Base-by-base conservation (phyloP, 176 grass and related monocot species). In the Olyra latifolia region DNA sequence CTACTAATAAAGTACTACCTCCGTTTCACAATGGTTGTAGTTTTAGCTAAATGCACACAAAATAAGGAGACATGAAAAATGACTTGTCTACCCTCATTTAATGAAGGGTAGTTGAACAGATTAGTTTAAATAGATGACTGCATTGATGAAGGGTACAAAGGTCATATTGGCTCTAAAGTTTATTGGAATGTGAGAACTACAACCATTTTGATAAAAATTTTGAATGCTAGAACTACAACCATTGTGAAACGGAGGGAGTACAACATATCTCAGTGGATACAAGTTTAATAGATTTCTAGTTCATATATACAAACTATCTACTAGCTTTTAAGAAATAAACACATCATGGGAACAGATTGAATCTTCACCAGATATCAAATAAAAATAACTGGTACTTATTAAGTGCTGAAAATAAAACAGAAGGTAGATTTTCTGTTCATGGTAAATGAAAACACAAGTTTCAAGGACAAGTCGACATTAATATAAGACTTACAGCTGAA, bases 401-500 rank as follows among this genome's bases (percentile, higher is more conserved):
- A 61, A 40, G 43, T 62, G 28, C 20, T 64, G 27, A 16, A 46
- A 75, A 46, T 1, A 73, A 10, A 74, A 32, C 9, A 25, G 13
- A 64, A 58, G 13, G 23, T 17, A 41, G 10, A 6, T 65, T 29
- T 88, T 53, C 14, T 74, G 19, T 72, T 67, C 8, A 62, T 58
- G 27, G 23, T n/a, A 64, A 12, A 53, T 62, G 17, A 13, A 79
- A 85, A 49, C 1, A 56, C 46, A 66, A 45, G 22, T 61, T 41
- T 71, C 64, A 13, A 40, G 20, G 32, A 48, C 73, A 39, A 65
- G 35, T 35, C 4, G 0, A 35, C 17, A 48, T 58, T 57, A 70
- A 10, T 49, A 17, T 15, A 76, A 62, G 52, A 88, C 91, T 89
- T 89, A 98, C 95, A 80, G 95, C 84, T 70, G 88, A 85, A 76